Percentiles rank a stretch among this genome's conserved stretches.
Conservation (phyloP, 78 protist species). For the Cavenderia fasciculata region DNA sequence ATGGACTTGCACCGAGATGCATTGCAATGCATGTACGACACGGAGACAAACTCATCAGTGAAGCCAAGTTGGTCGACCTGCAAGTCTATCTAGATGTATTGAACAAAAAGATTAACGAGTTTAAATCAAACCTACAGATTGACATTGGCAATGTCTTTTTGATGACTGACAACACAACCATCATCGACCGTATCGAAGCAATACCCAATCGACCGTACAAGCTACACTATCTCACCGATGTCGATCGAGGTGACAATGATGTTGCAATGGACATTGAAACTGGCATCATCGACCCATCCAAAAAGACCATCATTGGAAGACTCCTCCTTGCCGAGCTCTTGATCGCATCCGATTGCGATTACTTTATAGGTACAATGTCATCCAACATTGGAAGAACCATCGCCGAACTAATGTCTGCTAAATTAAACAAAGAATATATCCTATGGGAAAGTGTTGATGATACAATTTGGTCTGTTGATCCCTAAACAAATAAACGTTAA, state of each 20-base stretch:
- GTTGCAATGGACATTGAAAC: not conserved
- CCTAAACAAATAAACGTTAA: not conserved
- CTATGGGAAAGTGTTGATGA: conserved; percentile 14
- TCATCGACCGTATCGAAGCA: not conserved
- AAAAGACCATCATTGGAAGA: not conserved
- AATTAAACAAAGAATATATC: not conserved
- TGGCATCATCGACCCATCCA: not conserved
- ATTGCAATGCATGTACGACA: not conserved
- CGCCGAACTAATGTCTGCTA: conserved; percentile 1
- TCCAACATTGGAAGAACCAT: conserved; percentile 4
- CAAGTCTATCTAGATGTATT: not conserved
- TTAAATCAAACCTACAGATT: too few relatives aligned
- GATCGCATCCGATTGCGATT: not conserved
- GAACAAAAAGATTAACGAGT: too few relatives aligned
- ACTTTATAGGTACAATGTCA: not conserved
- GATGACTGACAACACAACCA: conserved; percentile 11
- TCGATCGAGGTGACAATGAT: not conserved
- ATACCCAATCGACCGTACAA: not conserved
- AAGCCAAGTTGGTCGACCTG: too few relatives aligned
- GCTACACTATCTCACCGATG: not conserved
- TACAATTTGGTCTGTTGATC: not conserved
- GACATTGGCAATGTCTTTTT: not conserved
- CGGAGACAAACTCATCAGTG: too few relatives aligned
- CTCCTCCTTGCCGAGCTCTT: not conserved
- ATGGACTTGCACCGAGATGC: too few relatives aligned